Conservation (phyloP, 148 eudicot species). For the Cornus suecica region DNA sequence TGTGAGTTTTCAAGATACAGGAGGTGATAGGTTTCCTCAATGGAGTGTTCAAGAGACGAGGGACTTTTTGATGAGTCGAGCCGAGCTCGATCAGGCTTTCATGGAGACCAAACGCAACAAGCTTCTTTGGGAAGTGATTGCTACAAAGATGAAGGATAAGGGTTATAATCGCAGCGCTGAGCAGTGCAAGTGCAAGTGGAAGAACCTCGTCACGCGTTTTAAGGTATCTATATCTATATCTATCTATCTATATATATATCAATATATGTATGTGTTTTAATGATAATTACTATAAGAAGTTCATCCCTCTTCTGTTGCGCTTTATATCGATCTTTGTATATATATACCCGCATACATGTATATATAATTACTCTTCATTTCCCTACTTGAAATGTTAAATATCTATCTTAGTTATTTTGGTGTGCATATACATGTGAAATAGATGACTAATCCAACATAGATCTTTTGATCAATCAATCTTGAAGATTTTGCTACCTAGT, state of each 20-base stretch:
- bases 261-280: not conserved
- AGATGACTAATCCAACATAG: no score
- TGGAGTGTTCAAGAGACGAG: constrained; percentile 90
- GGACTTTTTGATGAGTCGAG: constrained; percentile 64
- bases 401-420: no score
- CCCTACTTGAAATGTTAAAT: not conserved
- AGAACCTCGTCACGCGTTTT: constrained; percentile 82
- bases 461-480: not conserved
- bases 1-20: constrained; percentile 7
- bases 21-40: constrained; percentile 82
- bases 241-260: no score
- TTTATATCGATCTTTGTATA: no score
- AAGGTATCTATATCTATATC: constrained; percentile 72
- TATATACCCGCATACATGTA: not conserved
- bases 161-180: constrained; percentile 86
- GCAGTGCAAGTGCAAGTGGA: constrained; percentile 98
- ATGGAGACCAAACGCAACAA: constrained; percentile 92
- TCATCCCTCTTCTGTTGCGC: not conserved
- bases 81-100: constrained; percentile 70
- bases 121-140: constrained; percentile 73
- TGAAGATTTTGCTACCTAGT: not conserved
- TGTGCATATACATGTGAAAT: no score
- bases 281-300: not conserved
- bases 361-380: not conserved
- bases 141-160: constrained; percentile 63